These are phyloP conservation scores for Microsporum audouinii DNA, from an alignment of 2,329 filamentous ascomycete species.

Conservation along the genomic window DNA sequence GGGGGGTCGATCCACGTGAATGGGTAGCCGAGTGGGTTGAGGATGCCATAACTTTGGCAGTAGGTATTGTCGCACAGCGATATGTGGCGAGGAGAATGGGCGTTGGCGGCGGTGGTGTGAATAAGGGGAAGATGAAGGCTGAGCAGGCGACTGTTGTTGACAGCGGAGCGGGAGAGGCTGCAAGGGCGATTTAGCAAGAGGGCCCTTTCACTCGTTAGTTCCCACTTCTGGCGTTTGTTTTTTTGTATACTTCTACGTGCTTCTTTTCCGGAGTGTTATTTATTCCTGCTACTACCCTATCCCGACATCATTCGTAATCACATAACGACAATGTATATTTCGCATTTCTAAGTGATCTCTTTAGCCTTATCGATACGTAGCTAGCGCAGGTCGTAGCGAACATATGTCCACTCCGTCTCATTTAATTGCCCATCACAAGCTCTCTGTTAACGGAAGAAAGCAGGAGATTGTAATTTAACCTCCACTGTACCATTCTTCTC, in stretches of 20 bases:
- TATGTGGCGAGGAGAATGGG: slow-evolving; percentile 95
- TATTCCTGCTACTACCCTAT: background rate
- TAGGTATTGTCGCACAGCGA: slow-evolving; percentile 81
- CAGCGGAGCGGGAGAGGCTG: slow-evolving; percentile 49
- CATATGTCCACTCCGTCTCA: background rate
- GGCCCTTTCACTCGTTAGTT: background rate
- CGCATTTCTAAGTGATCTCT: background rate
- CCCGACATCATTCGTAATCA: background rate
- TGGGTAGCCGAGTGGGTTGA: slow-evolving; percentile 98
- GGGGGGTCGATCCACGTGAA: slow-evolving; percentile 79
- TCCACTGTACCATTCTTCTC: too few species aligned
- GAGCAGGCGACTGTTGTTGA: slow-evolving; percentile 46
- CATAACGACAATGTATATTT: background rate
- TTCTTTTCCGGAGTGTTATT: slow-evolving; percentile 5
- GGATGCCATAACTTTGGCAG: slow-evolving; percentile 63
- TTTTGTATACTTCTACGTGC: slow-evolving; percentile 2
- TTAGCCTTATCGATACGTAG: background rate
- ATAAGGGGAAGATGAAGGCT: slow-evolving; percentile 43
- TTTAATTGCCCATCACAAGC: background rate
- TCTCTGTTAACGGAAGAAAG: too few species aligned
- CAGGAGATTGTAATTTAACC: background rate
- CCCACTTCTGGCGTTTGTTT: slow-evolving; percentile 5
- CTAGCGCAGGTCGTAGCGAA: background rate
- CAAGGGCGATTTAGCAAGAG: slow-evolving; percentile 38
- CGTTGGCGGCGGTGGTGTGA: slow-evolving; percentile 67